A percentile compares a stretch with the other conserved stretches of the same genome.
phyloP scores from a whole-genome alignment of 192 early-diverging fungal genomes.

The Coemansia sp. region DNA sequence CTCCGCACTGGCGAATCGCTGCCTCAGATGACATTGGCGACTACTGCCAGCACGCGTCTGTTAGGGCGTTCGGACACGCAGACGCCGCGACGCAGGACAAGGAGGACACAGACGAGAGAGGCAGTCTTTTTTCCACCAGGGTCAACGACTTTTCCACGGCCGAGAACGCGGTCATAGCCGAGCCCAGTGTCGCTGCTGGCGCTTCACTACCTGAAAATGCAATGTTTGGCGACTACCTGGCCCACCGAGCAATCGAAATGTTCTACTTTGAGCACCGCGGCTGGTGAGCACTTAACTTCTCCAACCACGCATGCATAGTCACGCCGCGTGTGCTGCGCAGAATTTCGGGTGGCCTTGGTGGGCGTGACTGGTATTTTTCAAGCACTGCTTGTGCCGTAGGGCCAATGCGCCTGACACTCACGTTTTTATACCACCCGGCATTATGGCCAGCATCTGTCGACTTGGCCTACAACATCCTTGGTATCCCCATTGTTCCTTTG shows the following conservation, averaged over 20 bases:
- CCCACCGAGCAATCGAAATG: constrained; percentile 52
- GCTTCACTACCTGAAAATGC: background rate
- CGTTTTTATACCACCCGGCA: no score
- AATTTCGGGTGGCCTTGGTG: no score
- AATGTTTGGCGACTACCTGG: constrained; percentile 44
- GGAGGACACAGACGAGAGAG: background rate
- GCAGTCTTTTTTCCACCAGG: no score
- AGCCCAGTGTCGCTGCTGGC: constrained; percentile 1
- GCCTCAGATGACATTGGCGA: constrained; percentile 7
- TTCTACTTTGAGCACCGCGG: constrained; percentile 54
- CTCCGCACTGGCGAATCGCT: constrained; percentile 27
- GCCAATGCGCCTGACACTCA: no score
- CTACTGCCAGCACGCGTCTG: background rate
- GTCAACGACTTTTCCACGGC: no score
- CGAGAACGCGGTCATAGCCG: background rate
- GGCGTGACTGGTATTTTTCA: no score
- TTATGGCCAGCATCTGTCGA: no score
- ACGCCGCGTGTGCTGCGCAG: constrained; percentile 4
- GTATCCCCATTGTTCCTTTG: no score
- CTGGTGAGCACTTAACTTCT: constrained; percentile 20
- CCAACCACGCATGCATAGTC: background rate
- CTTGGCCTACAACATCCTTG: no score
- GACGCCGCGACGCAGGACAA: background rate
- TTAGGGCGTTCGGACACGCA: background rate
- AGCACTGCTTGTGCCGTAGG: no score